Evolutionary conservation across 2,329 filamentous ascomycete species (phyloP), one percentile per base, ranked within the genome.

Genomic region (Zalaria obscura): DNA sequence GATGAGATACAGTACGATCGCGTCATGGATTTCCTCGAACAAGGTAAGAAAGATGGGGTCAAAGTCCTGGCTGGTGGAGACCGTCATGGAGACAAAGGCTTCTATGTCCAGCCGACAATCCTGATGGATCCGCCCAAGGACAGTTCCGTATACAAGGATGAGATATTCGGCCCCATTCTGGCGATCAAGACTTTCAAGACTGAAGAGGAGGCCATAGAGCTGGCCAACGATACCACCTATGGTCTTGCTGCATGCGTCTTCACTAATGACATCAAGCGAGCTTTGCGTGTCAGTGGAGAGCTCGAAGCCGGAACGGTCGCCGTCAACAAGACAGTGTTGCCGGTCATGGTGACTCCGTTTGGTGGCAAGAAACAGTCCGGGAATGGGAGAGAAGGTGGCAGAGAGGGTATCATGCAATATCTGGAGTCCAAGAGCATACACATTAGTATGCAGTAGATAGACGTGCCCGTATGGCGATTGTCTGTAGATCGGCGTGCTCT

Each of bases 331-430:
- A 62, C 59, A 36, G 53, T 65, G 38, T 61, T 56, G 42, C 47
- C 61, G 11, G 52, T 57, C 42, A 63, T 65, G 42, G 49, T 65
- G 34, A 55, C 60, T 3, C 69, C 70, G 0, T 73, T 73, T 48
- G 69, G 70, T 27, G 70, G 70, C 5, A 61, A 49, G 39, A 73
- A 73, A 59, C 60, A 68, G 53, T 67, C 62, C 43, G 70, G 70
- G 0, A 46, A 66, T 10, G 70, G 70, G 7, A 7, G 29, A 7
- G 29, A 32, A n/a, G 7, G 7, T 7, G 29, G 29, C 7, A 32
- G n/a, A 32, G 29, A 7, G n/a, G 29, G 29, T 7, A 7, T 32
- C 7, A 32, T 32, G 29, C n/a, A 7, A 7, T 32, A 32, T n/a
- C 29, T 32, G 7, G 29, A 32, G n/a, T 7, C 29, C 7, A 32